phyloP scores from a whole-genome alignment of 2,329 filamentous ascomycete genomes.

The Orbilia quercus region DNA sequence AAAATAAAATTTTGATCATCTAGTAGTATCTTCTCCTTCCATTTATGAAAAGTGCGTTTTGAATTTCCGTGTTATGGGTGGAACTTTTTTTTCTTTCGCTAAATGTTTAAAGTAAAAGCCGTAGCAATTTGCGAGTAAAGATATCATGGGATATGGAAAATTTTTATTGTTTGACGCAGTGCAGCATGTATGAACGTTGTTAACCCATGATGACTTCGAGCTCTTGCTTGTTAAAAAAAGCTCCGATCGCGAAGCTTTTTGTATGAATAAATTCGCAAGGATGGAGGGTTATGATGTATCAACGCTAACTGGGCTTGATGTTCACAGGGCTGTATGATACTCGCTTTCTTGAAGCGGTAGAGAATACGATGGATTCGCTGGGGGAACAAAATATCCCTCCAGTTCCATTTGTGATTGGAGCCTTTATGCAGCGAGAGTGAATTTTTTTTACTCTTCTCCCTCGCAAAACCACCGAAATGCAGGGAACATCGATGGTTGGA shows the following conservation, averaged over 20 bases:
- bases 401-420: no score
- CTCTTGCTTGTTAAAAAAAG: no score
- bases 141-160: no score
- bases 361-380: conserved; percentile 25
- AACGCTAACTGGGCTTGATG: background rate
- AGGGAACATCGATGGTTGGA: background rate
- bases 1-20: background rate
- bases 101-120: no score
- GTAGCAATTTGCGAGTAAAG: no score
- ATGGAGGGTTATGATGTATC: conserved; percentile 5
- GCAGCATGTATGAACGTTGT: no score
- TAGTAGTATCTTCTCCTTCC: no score
- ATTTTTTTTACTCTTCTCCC: background rate
- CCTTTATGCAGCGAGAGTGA: background rate
- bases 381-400: background rate
- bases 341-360: conserved; percentile 27
- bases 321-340: conserved; percentile 7
- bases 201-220: no score
- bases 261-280: conserved; percentile 6
- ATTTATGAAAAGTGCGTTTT: no score
- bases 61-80: no score
- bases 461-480: conserved; percentile 10
- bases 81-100: no score
- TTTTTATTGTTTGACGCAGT: no score
- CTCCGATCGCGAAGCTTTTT: background rate